Evolutionary conservation across 1,284 basidiomycete genomes (phyloP).

Genomic region (Ceratobasidium sp.): DNA sequence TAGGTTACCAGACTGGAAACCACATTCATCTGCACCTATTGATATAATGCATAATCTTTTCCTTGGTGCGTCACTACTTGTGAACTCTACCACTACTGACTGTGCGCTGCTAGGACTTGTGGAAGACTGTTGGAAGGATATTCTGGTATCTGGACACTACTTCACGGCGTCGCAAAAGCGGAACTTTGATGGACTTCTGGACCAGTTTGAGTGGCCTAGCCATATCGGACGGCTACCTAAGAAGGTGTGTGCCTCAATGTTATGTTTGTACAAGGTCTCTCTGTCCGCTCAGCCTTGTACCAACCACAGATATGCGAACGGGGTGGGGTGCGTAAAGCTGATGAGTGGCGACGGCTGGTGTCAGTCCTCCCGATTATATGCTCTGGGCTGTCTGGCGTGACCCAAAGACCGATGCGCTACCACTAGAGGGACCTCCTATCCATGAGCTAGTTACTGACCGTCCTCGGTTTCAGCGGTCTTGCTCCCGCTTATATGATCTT

Average conservation of each 20-base stretch:
- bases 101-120: background rate
- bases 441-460: conserved; percentile 24
- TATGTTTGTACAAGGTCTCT: background rate
- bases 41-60: conserved; percentile 59
- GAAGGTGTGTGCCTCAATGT: conserved; percentile 52
- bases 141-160: background rate
- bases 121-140: background rate
- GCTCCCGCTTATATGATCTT: background rate
- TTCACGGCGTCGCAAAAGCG: conserved; percentile 44
- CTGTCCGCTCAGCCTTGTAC: background rate
- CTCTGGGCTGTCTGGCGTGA: conserved; percentile 56
- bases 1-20: conserved; percentile 60
- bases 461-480: background rate
- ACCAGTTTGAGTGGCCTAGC: conserved; percentile 55
- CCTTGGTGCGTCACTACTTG: conserved; percentile 51
- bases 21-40: conserved; percentile 55
- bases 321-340: conserved; percentile 56
- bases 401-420: conserved; percentile 50
- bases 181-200: conserved; percentile 53
- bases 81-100: background rate
- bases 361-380: conserved; percentile 54
- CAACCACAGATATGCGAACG: conserved; percentile 53
- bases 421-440: conserved; percentile 48
- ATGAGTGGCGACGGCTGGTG: conserved; percentile 56
- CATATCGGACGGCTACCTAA: conserved; percentile 56